These are phyloP conservation scores for Fusarium decemcellulare DNA, from an alignment of 2,329 filamentous ascomycete species.

Conservation along the genomic window DNA sequence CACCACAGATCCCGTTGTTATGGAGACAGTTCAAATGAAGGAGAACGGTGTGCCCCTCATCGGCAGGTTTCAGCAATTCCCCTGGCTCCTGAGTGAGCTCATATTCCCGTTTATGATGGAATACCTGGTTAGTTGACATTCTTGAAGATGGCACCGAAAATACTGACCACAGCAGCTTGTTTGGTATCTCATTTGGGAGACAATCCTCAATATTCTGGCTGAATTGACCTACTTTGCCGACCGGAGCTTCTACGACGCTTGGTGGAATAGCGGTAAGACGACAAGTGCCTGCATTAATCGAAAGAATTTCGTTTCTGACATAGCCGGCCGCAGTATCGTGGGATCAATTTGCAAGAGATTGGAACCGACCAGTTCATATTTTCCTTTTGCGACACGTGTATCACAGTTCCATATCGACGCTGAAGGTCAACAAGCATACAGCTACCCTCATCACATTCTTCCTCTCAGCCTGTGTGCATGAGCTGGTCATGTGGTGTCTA, in stretches of 20 bases:
- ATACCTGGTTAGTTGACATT: conserved; percentile 66
- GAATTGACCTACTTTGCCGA: conserved; percentile 85
- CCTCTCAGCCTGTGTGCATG: conserved; percentile 78
- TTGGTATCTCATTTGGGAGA: conserved; percentile 89
- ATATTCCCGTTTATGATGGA: conserved; percentile 86
- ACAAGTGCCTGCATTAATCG: too few species aligned
- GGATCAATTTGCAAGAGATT: conserved; percentile 85
- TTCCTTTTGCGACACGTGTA: conserved; percentile 86
- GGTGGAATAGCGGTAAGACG: conserved; percentile 71
- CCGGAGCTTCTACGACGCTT: conserved; percentile 77
- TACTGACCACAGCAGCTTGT: conserved; percentile 60
- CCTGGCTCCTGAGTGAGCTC: conserved; percentile 81
- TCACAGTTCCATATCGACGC: conserved; percentile 80
- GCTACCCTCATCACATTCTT: conserved; percentile 85
- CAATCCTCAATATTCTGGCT: conserved; percentile 80
- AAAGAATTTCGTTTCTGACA: conserved; percentile 7
- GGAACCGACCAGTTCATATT: conserved; percentile 84
- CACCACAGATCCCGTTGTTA: conserved; percentile 74
- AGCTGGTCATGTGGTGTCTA: conserved; percentile 84
- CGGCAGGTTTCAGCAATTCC: conserved; percentile 76
- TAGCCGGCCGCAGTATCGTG: conserved; percentile 63
- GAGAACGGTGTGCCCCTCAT: conserved; percentile 73
- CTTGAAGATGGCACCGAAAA: neutral
- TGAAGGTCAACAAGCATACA: conserved; percentile 77
- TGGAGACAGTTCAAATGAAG: conserved; percentile 76